These are phyloP conservation scores for Colletotrichum gigasporum DNA, from an alignment of 2,329 filamentous ascomycete species.

Conservation along the genomic window DNA sequence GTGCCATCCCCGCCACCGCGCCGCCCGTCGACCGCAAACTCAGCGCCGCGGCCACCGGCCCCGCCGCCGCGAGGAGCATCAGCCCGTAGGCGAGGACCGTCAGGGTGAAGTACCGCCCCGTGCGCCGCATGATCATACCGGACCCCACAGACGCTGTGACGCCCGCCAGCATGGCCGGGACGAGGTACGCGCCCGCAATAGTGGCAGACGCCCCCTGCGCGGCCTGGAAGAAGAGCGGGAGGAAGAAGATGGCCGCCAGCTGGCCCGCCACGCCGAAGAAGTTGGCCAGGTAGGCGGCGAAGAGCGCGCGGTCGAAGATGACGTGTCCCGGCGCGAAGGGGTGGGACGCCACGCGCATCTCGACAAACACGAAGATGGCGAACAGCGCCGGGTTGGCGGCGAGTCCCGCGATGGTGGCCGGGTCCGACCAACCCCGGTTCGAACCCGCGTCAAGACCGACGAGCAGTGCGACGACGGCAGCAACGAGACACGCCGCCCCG, in stretches of 20 bases:
- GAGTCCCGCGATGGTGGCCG: conserved; percentile 66
- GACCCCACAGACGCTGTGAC: conserved; percentile 72
- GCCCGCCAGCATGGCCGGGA: conserved; percentile 71
- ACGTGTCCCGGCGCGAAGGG: conserved; percentile 81
- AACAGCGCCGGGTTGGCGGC: conserved; percentile 67
- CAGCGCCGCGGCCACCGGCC: conserved; percentile 62
- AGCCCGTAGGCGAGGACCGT: conserved; percentile 66
- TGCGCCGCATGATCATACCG: conserved; percentile 74
- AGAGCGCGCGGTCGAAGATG: conserved; percentile 72
- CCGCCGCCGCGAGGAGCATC: conserved; percentile 63
- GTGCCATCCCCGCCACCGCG: conserved; percentile 65
- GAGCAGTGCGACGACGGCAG: conserved; percentile 72
- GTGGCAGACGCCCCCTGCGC: conserved; percentile 72
- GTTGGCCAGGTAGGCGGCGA: conserved; percentile 76
- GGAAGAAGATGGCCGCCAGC: conserved; percentile 71
- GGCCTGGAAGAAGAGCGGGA: conserved; percentile 83
- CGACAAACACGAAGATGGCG: conserved; percentile 73
- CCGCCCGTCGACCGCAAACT: conserved; percentile 57
- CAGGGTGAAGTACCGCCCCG: conserved; percentile 76
- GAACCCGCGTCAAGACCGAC: conserved; percentile 78
- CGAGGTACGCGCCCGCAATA: conserved; percentile 69
- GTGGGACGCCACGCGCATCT: conserved; percentile 72
- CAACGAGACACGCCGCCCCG: conserved; percentile 72
- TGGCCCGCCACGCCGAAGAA: conserved; percentile 74
- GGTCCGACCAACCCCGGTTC: conserved; percentile 74